These are phyloP conservation scores for Bacidia gigantensis DNA, from an alignment of 495 filamentous ascomycete species.

Conservation along the genomic window DNA sequence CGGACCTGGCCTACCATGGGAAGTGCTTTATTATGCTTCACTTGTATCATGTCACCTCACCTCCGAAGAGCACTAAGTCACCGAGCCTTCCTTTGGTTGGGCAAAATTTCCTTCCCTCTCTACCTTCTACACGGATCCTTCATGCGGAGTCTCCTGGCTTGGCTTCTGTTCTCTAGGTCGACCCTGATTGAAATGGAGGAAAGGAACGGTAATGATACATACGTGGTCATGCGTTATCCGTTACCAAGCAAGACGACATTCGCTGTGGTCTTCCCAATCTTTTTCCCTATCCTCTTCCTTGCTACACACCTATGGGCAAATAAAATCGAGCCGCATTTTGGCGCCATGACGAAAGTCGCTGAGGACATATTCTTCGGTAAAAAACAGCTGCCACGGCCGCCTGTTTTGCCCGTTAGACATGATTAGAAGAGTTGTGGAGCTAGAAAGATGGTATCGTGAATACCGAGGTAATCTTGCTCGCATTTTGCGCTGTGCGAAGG, in stretches of 20 bases:
- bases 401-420: slow-evolving; percentile 25
- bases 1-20: slow-evolving; percentile 43
- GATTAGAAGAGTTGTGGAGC: slow-evolving; percentile 6
- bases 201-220: slow-evolving; percentile 17
- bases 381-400: slow-evolving; percentile 32
- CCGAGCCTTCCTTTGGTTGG: slow-evolving; percentile 48
- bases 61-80: slow-evolving; percentile 42
- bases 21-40: slow-evolving; percentile 42
- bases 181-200: slow-evolving; percentile 37
- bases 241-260: slow-evolving; percentile 30
- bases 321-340: slow-evolving; percentile 53
- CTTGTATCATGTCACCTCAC: slow-evolving; percentile 43
- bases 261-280: slow-evolving; percentile 37
- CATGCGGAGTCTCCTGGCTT: slow-evolving; percentile 46
- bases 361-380: slow-evolving; percentile 40
- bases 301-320: slow-evolving; percentile 49
- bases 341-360: slow-evolving; percentile 41
- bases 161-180: slow-evolving; percentile 47
- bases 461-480: not conserved
- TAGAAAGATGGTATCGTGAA: not conserved
- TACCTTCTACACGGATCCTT: slow-evolving; percentile 55
- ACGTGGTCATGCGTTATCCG: slow-evolving; percentile 23
- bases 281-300: slow-evolving; percentile 44
- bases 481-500: too few relatives aligned
- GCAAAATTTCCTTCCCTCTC: slow-evolving; percentile 53